A percentile compares a stretch with the other conserved stretches of the same genome.
Evolutionary conservation across 2,329 filamentous ascomycete genomes (phyloP).

Genomic region (Xylariaceae sp.): DNA sequence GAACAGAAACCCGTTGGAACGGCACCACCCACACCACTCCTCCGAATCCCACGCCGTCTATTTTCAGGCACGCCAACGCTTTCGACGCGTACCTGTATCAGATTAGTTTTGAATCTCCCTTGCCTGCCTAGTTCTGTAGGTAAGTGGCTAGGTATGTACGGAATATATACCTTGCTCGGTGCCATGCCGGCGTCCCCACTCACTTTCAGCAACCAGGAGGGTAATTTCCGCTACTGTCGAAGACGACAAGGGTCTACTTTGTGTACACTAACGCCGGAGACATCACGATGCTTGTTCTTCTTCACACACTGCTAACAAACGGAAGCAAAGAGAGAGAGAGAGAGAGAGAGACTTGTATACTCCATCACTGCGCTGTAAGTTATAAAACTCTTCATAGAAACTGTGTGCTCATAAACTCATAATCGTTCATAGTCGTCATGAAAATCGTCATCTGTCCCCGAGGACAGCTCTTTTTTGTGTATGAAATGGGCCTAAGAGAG

Average conservation of each 20-base stretch:
- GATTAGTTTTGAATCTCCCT: not conserved
- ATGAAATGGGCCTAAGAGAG: constrained; percentile 11
- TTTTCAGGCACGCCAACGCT: not conserved
- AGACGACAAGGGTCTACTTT: not conserved
- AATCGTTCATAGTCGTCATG: constrained; percentile 26
- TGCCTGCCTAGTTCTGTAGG: not conserved
- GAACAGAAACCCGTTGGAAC: constrained; percentile 15
- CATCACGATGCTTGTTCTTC: not conserved
- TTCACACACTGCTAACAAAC: constrained; percentile 1
- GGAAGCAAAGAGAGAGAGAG: not conserved
- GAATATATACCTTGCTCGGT: too few relatives aligned
- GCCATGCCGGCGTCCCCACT: not conserved
- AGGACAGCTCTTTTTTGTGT: constrained; percentile 25
- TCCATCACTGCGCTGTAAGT: constrained; percentile 13
- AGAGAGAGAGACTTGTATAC: constrained; percentile 10
- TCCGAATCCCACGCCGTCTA: not conserved
- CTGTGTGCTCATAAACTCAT: constrained; percentile 27
- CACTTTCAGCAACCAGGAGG: not conserved
- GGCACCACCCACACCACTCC: constrained; percentile 21
- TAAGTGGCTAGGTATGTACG: too few relatives aligned
- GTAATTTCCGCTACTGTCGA: not conserved
- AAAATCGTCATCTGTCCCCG: constrained; percentile 27
- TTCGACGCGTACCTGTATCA: constrained; percentile 6
- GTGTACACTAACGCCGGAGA: not conserved
- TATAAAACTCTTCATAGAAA: constrained; percentile 20